These are phyloP conservation scores for Parastagonospora avenae DNA, from an alignment of 2,329 filamentous ascomycete species.

Conservation along the genomic window DNA sequence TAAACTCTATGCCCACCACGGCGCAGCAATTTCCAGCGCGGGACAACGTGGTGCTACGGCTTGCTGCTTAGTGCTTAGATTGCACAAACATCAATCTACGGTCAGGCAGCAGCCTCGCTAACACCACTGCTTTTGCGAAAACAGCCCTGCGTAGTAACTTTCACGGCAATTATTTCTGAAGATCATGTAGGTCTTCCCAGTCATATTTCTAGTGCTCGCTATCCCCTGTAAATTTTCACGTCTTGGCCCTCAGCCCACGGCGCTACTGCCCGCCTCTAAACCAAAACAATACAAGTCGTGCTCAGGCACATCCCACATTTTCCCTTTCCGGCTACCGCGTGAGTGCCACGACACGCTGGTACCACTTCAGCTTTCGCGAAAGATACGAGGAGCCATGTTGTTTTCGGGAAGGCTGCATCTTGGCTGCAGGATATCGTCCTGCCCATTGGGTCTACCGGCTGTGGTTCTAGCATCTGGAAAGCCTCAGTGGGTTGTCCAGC, in stretches of 20 bases:
- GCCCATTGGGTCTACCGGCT: slow-evolving; percentile 14
- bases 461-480: slow-evolving; percentile 2
- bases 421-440: slow-evolving; percentile 5
- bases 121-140: background rate
- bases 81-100: too few relatives aligned
- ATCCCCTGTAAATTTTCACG: slow-evolving; percentile 12
- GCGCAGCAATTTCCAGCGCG: too few relatives aligned
- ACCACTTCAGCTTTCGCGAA: slow-evolving; percentile 15
- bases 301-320: slow-evolving; percentile 24
- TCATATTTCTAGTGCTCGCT: slow-evolving; percentile 11
- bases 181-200: background rate
- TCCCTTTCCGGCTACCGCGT: slow-evolving; percentile 14
- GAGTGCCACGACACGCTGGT: slow-evolving; percentile 25
- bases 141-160: background rate
- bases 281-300: slow-evolving; percentile 17
- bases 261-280: slow-evolving; percentile 9
- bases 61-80: too few relatives aligned
- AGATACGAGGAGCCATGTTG: slow-evolving; percentile 20
- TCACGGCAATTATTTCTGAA: background rate
- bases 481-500: slow-evolving; percentile 6
- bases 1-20: too few relatives aligned
- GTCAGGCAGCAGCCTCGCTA: background rate
- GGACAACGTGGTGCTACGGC: too few relatives aligned
- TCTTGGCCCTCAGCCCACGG: slow-evolving; percentile 10
- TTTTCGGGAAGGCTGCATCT: slow-evolving; percentile 12